phyloP scores from a whole-genome alignment of 2,329 filamentous ascomycete genomes.

The Eurotiales sp. region DNA sequence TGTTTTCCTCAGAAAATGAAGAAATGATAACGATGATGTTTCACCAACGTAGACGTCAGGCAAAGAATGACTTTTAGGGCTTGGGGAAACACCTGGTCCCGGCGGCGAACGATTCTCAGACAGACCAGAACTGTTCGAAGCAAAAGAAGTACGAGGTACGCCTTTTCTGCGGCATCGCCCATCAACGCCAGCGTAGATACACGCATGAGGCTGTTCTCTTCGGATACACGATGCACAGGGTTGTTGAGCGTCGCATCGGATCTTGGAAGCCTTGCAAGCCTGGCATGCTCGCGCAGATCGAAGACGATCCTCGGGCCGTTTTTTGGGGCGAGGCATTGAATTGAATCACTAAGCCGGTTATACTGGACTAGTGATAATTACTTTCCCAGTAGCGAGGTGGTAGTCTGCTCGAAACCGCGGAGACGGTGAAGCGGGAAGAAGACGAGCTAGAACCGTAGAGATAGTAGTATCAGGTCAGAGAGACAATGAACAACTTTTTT shows the following conservation, averaged over 20 bases:
- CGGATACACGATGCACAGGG: neutral
- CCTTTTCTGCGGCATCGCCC: neutral
- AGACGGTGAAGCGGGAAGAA: too few species aligned
- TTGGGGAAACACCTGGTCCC: neutral
- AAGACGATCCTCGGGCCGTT: neutral
- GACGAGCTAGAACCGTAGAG: too few species aligned
- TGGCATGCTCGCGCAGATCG: neutral
- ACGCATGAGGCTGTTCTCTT: neutral
- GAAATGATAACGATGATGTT: neutral
- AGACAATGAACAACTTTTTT: too few species aligned
- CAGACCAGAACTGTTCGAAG: neutral
- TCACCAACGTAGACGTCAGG: neutral
- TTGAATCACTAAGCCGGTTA: neutral
- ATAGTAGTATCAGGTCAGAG: too few species aligned
- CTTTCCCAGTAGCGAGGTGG: too few species aligned
- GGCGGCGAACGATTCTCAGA: neutral
- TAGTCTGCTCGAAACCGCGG: too few species aligned
- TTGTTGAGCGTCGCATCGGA: neutral
- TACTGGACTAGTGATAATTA: neutral
- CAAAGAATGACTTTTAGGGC: neutral
- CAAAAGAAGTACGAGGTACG: neutral
- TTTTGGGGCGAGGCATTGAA: neutral
- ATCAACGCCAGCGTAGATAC: neutral
- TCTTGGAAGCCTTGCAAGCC: neutral
- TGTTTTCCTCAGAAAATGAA: neutral